phyloP scores from a whole-genome alignment of 2,329 filamentous ascomycete genomes.

The Dendrostoma leiphaemia region DNA sequence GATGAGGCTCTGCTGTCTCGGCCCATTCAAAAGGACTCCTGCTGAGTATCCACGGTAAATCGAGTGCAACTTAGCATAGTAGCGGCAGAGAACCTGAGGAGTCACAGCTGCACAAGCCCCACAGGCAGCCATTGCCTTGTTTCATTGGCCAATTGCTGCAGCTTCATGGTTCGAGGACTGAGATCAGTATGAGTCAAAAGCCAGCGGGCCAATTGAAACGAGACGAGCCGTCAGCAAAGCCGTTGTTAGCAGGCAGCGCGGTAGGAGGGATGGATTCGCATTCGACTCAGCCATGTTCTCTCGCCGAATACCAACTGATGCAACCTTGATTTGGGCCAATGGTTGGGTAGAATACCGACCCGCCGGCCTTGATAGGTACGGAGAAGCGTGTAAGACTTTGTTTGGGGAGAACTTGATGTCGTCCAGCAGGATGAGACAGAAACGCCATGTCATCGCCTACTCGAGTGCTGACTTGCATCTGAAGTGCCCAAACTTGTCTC shows the following conservation, averaged over 20 bases:
- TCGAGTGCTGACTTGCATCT: too few relatives aligned
- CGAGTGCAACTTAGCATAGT: background rate
- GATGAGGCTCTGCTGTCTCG: background rate
- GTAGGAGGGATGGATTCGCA: background rate
- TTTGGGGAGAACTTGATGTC: background rate
- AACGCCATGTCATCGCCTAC: too few relatives aligned
- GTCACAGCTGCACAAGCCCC: background rate
- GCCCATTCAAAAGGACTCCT: too few relatives aligned
- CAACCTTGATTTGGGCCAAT: constrained; percentile 8
- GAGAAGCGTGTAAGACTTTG: background rate
- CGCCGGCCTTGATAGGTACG: constrained; percentile 2
- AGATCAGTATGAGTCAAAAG: constrained; percentile 3
- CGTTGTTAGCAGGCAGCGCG: background rate
- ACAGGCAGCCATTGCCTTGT: background rate
- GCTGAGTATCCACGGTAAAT: too few relatives aligned
- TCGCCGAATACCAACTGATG: constrained; percentile 15
- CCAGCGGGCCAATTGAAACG: background rate
- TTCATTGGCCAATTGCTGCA: background rate
- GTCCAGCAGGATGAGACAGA: background rate
- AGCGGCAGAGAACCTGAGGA: background rate
- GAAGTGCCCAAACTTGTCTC: too few relatives aligned
- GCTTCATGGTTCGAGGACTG: background rate
- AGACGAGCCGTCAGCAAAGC: background rate
- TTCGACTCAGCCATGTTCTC: constrained; percentile 14
- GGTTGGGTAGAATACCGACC: background rate